Conservation (phyloP, 140 eudicot species). For the Ambrosia hybrid region DNA sequence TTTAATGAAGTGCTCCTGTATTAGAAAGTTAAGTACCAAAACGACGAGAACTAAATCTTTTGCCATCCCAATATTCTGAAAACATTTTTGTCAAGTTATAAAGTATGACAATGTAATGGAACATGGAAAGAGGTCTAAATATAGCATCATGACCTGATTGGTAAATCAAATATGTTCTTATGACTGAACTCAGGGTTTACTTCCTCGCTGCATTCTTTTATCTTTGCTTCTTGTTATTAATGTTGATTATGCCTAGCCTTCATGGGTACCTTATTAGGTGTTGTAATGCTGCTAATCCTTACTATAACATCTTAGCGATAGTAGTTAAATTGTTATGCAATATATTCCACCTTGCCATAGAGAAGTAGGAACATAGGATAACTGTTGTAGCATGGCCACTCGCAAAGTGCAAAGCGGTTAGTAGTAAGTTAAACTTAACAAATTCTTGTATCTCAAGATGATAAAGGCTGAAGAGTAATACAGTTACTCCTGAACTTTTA, state of each 20-base stretch:
- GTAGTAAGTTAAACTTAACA: neutral
- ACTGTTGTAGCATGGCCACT: slow-evolving; percentile 13
- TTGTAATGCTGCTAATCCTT: neutral
- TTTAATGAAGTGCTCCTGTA: slow-evolving; percentile 4
- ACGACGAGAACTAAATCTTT: slow-evolving; percentile 14
- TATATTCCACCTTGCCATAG: neutral
- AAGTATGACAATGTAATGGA: neutral
- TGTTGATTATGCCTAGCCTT: neutral
- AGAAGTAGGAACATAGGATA: neutral
- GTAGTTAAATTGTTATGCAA: neutral
- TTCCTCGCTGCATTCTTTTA: neutral
- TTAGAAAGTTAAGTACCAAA: neutral
- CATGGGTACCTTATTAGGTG: neutral
- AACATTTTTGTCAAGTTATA: neutral
- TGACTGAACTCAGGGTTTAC: neutral
- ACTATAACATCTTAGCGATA: neutral
- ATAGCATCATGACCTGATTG: slow-evolving; percentile 16
- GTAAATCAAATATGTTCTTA: neutral
- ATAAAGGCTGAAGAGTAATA: too few relatives aligned
- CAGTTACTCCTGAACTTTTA: neutral
- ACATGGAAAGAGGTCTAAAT: neutral
- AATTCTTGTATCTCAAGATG: neutral
- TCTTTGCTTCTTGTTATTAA: neutral
- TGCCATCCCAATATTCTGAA: neutral
- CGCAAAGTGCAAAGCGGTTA: neutral